phyloP scores from a whole-genome alignment of 441 rosid species.

The Flueggea neowawraea region DNA sequence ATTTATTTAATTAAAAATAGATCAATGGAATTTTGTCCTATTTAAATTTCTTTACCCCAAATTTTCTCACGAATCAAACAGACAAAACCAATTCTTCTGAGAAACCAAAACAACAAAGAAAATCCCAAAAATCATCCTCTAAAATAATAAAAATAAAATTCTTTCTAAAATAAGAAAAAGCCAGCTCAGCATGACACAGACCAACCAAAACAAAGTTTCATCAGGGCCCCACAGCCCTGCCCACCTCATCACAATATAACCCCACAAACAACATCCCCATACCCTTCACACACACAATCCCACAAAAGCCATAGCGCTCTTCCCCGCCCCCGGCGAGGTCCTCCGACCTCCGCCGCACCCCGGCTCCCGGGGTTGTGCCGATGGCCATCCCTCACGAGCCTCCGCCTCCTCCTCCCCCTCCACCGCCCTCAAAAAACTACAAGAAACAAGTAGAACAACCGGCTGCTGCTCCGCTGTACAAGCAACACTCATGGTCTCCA shows the following conservation, averaged over 20 bases:
- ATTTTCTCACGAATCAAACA: too few species aligned
- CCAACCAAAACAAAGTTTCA: conserved; percentile 16
- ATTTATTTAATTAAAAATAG: too few species aligned
- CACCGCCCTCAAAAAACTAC: not conserved
- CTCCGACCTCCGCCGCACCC: conserved; percentile 48
- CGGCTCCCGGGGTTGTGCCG: conserved; percentile 23
- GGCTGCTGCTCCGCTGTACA: conserved; percentile 40
- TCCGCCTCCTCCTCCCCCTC: conserved; percentile 13
- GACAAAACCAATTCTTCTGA: too few species aligned
- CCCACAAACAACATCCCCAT: conserved; percentile 3
- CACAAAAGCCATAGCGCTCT: not conserved
- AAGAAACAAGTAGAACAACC: too few species aligned
- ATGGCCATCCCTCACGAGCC: conserved; percentile 18
- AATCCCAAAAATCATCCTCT: not conserved
- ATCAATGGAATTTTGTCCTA: too few species aligned
- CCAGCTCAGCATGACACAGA: conserved; percentile 29
- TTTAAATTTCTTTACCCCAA: too few species aligned
- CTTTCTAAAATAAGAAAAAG: conserved; percentile 9
- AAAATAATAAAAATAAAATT: not conserved
- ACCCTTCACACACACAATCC: conserved; percentile 42
- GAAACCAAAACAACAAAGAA: not conserved
- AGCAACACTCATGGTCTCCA: conserved; percentile 78
- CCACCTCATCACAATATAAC: conserved; percentile 15
- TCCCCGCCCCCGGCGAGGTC: conserved; percentile 29
- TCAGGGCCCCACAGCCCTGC: conserved; percentile 18